These are phyloP conservation scores for Torulaspora maleeae DNA, from an alignment of 805 yeast species.

Conservation along the genomic window DNA sequence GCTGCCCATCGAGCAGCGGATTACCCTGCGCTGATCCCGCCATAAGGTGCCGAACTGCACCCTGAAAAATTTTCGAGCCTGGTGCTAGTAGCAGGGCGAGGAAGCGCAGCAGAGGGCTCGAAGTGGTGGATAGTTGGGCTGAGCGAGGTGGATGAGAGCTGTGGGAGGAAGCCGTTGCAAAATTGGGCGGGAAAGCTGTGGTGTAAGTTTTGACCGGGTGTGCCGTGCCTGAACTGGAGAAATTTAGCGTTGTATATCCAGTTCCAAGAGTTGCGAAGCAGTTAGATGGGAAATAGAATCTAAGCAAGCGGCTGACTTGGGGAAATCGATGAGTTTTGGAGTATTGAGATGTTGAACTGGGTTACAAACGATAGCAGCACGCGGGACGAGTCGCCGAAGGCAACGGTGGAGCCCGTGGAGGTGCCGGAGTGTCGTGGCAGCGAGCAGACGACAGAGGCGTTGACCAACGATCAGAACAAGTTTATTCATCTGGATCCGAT, in stretches of 20 bases:
- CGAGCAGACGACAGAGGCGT: slow-evolving; percentile 9
- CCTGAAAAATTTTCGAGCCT: slow-evolving; percentile 14
- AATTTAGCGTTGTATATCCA: too few relatives aligned
- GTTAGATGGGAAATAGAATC: too few relatives aligned
- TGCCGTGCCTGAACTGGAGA: too few relatives aligned
- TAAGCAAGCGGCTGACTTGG: not conserved
- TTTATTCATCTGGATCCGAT: slow-evolving; percentile 37
- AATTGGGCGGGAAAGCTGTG: too few relatives aligned
- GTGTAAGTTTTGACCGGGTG: too few relatives aligned
- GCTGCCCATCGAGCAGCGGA: not conserved
- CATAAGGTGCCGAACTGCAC: slow-evolving; percentile 11
- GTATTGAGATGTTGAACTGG: slow-evolving; percentile 6
- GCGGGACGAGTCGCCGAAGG: slow-evolving; percentile 1
- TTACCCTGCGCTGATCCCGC: not conserved
- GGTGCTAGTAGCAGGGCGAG: not conserved
- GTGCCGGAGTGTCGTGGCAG: not conserved
- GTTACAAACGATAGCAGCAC: slow-evolving; percentile 2
- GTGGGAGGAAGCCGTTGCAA: too few relatives aligned
- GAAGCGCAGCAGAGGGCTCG: not conserved
- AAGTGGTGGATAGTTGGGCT: not conserved
- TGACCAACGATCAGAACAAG: slow-evolving; percentile 30
- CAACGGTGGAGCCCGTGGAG: not conserved
- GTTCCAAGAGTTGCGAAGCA: too few relatives aligned
- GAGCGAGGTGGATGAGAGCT: not conserved
- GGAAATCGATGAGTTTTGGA: slow-evolving; percentile 1